Base-by-base conservation (phyloP, 495 filamentous ascomycete genomes). In the Neurospora sp. region DNA sequence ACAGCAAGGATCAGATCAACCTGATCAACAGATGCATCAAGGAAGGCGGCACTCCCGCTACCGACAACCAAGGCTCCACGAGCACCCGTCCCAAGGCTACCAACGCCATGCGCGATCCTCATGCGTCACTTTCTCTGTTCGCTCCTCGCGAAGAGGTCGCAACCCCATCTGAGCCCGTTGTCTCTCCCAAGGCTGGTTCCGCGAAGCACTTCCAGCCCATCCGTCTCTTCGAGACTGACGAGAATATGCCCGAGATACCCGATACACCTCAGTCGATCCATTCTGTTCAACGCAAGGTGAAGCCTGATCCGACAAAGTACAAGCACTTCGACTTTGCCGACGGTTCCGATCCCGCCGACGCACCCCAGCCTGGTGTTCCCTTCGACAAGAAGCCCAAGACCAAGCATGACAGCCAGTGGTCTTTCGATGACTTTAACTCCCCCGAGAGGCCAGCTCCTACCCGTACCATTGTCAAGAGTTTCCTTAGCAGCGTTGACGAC, bases 371-470 rank as follows among this genome's bases (percentile, higher is more conserved):
- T 37, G 76, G 65, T 68, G 69, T 72, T 18, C 70, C 72, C 72
- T 39, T 65, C 44, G 77, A 80, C 18, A 69, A 84, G 35, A 85
- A 84, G 65, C 76, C 85, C 5, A 87, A 87, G 77, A 85, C 86
- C 61, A 93, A 92, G 82, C 88, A 92, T 78, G 81, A 82, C 38
- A 87, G 87, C 53, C 88, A 91, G 70, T 97, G 94, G 94, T 89
- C 89, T 61, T 97, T 97, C 81, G 91, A 92, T 61, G 93, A 96
- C 80, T 95, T 95, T 82, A 22, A 95, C 94, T 4, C 94, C 95
- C 0, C 96, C 0, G 85, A 90, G 74, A 97, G 96, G 82, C 74
- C 84, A 35, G 77, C 82, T 39, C 81, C 83, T 5, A 77, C 72
- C 48, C 84, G 84, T 68, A 76, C 79, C 4, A 76, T 88, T 18